These are phyloP conservation scores for Candida orba DNA, from an alignment of 805 yeast species.

Conservation along the genomic window DNA sequence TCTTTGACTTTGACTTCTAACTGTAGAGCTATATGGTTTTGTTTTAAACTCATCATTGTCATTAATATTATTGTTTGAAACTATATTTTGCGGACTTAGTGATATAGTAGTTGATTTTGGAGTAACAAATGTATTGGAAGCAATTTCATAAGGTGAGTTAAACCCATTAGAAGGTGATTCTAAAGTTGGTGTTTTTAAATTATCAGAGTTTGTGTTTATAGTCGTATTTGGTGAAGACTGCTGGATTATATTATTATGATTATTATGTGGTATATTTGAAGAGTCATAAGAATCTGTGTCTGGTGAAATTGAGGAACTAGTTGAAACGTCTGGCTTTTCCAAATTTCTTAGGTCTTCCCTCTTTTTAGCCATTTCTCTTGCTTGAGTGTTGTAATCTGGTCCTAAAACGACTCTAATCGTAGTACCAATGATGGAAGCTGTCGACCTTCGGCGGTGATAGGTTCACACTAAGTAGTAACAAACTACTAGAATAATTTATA, in stretches of 20 bases:
- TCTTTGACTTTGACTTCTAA: neutral
- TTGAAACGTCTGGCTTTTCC: constrained; percentile 21
- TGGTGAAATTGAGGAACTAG: constrained; percentile 27
- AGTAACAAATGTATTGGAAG: constrained; percentile 48
- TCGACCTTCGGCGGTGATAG: too few species aligned
- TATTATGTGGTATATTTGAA: constrained; percentile 7
- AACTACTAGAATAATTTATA: too few species aligned
- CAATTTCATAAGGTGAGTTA: constrained; percentile 61
- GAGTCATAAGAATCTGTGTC: constrained; percentile 23
- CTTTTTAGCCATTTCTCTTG: constrained; percentile 63
- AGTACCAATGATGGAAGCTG: too few species aligned
- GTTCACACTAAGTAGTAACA: too few species aligned
- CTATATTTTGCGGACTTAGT: neutral
- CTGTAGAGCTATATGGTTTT: constrained; percentile 17
- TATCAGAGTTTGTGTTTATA: constrained; percentile 32
- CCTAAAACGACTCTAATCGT: too few species aligned
- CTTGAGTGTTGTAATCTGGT: too few species aligned
- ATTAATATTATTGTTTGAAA: constrained; percentile 9
- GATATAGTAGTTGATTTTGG: constrained; percentile 37
- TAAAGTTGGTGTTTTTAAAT: constrained; percentile 19
- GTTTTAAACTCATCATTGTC: constrained; percentile 18
- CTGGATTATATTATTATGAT: constrained; percentile 5
- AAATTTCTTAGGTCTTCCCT: constrained; percentile 37
- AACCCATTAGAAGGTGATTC: constrained; percentile 36
- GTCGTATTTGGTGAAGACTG: constrained; percentile 27